Percentiles rank a stretch among this genome's conserved stretches.
Evolutionary conservation across 2,329 filamentous ascomycete species (phyloP).

Genomic region (Colletotrichum sp.): DNA sequence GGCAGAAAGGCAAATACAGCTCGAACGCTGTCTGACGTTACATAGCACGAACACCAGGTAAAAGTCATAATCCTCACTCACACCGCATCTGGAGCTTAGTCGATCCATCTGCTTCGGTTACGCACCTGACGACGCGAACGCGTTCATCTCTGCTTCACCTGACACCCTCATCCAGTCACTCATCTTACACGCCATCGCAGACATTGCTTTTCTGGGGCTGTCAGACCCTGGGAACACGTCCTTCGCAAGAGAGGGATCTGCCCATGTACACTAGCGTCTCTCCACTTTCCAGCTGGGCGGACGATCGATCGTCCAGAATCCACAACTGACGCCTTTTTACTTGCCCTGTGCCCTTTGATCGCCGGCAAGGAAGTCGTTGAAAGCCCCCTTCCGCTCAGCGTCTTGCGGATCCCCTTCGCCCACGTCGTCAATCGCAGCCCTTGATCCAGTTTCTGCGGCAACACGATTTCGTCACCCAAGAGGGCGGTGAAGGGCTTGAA

Average conservation of each 20-base stretch:
- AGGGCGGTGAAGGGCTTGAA: constrained; percentile 11
- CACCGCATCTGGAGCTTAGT: background rate
- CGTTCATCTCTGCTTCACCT: background rate
- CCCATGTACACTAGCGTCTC: background rate
- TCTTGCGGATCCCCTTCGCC: background rate
- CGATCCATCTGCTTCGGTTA: background rate
- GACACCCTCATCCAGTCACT: background rate
- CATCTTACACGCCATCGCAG: background rate
- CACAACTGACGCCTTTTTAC: background rate
- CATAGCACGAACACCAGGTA: background rate
- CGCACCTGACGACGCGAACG: background rate
- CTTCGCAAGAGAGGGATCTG: background rate
- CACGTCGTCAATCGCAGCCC: background rate
- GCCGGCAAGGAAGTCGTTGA: background rate
- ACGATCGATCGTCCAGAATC: background rate
- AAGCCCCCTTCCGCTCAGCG: background rate
- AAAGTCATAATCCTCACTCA: background rate
- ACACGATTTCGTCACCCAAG: background rate
- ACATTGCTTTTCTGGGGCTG: background rate
- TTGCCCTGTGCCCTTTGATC: background rate
- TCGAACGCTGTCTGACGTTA: background rate
- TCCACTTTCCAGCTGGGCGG: background rate
- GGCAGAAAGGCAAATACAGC: background rate
- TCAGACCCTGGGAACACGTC: background rate
- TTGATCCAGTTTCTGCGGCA: background rate